Evolutionary conservation across 2,329 filamentous ascomycete species (phyloP).

Genomic region (Cordyceps cateniannulata): DNA sequence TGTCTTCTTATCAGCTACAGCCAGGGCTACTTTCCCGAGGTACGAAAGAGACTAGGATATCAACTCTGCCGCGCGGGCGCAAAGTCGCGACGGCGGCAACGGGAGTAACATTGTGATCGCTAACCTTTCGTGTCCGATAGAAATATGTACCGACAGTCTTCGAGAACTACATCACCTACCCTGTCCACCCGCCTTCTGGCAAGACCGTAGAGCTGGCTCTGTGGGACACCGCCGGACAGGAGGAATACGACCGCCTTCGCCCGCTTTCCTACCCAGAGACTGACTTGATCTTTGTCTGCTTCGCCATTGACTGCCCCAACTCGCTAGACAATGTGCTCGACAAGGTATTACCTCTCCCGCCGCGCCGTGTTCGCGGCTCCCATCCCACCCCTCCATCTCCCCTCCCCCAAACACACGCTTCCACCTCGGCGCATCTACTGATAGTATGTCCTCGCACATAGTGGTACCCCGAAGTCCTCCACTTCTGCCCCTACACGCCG

Average conservation of each 20-base stretch:
- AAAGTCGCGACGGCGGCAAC: background rate
- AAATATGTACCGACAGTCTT: conserved; percentile 99
- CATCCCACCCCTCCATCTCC: too few species aligned
- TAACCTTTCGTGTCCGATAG: conserved; percentile 38
- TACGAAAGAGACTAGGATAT: conserved; percentile 38
- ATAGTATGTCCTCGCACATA: conserved; percentile 29
- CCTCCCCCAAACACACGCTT: background rate
- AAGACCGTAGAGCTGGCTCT: conserved; percentile 95
- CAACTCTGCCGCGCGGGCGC: background rate
- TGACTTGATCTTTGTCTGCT: conserved; percentile 96
- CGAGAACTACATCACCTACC: conserved; percentile 99
- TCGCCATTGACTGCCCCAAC: conserved; percentile 97
- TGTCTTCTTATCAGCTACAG: conserved; percentile 98
- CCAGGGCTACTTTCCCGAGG: conserved; percentile 98
- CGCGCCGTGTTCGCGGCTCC: background rate
- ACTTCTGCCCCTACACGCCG: conserved; percentile 97
- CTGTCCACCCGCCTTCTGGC: conserved; percentile 76
- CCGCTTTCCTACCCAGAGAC: conserved; percentile 97
- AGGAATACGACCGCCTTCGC: conserved; percentile 94
- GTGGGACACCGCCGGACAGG: conserved; percentile 97
- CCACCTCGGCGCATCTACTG: background rate
- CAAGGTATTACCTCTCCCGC: conserved; percentile 59
- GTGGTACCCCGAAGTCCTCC: conserved; percentile 99
- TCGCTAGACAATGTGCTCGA: conserved; percentile 98
- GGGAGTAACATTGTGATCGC: conserved; percentile 6